Evolutionary conservation across 495 filamentous ascomycete genomes (phyloP).

Genomic region (Opeltia flavorubescens): DNA sequence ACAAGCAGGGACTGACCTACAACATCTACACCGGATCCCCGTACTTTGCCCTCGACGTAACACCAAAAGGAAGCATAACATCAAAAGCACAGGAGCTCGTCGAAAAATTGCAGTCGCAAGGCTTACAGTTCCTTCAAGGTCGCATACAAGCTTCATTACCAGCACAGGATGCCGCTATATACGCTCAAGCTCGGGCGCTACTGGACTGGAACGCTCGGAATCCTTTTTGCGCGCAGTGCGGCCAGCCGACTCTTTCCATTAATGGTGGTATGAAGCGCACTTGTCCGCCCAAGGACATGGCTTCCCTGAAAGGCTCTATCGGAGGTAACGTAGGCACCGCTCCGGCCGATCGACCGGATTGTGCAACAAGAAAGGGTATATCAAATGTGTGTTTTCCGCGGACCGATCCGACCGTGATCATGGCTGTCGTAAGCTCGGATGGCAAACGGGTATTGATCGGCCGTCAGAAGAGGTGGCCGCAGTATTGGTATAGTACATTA

Average conservation of each 20-base stretch:
- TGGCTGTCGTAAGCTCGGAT: constrained; percentile 70
- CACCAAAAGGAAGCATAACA: constrained; percentile 45
- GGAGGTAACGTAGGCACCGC: constrained; percentile 21
- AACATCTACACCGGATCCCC: constrained; percentile 60
- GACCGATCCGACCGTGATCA: constrained; percentile 57
- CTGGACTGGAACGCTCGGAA: constrained; percentile 92
- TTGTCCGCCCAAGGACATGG: constrained; percentile 67
- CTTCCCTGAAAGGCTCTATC: constrained; percentile 24
- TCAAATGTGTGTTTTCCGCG: constrained; percentile 85
- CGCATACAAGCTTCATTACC: constrained; percentile 43
- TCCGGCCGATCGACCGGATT: constrained; percentile 44
- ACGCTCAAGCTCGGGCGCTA: constrained; percentile 79
- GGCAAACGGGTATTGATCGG: constrained; percentile 68
- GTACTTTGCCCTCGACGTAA: constrained; percentile 82
- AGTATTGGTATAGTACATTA: constrained; percentile 74
- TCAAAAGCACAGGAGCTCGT: constrained; percentile 36
- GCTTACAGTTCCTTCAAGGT: constrained; percentile 43
- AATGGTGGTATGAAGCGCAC: constrained; percentile 84
- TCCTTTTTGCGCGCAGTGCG: constrained; percentile 81
- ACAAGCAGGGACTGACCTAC: constrained; percentile 27
- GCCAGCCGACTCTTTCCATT: constrained; percentile 66
- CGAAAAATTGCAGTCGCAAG: constrained; percentile 41
- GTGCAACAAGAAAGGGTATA: constrained; percentile 56
- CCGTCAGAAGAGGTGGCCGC: constrained; percentile 69
- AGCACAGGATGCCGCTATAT: constrained; percentile 59